These are phyloP conservation scores for Eutrema yunnanense DNA, from an alignment of 345 rosid genomes.

Conservation along the genomic window DNA sequence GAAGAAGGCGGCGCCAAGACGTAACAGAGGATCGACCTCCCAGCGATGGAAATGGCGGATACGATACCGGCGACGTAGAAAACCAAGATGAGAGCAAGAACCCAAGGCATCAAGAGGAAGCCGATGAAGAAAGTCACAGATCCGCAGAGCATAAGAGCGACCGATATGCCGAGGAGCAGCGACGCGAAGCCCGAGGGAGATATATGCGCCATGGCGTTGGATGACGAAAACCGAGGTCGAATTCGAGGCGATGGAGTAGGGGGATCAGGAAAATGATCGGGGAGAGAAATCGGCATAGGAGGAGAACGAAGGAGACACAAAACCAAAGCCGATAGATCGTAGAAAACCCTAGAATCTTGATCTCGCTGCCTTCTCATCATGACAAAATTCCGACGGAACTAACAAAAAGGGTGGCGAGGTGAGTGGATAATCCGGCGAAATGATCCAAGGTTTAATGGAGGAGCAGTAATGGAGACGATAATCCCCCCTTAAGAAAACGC, in stretches of 20 bases:
- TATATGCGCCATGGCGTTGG: conserved; percentile 40
- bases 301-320: conserved; percentile 66
- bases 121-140: conserved; percentile 92
- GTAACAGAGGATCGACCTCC: conserved; percentile 54
- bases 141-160: conserved; percentile 84
- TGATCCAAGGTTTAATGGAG: not conserved
- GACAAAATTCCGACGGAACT: not conserved
- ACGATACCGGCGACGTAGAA: conserved; percentile 78
- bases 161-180: conserved; percentile 69
- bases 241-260: not conserved
- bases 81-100: conserved; percentile 61
- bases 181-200: conserved; percentile 85
- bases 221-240: conserved; percentile 1
- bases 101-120: conserved; percentile 92
- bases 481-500: not conserved
- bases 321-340: conserved; percentile 63
- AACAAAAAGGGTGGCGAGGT: not conserved
- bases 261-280: conserved; percentile 34
- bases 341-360: conserved; percentile 47
- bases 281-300: conserved; percentile 46
- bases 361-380: conserved; percentile 54
- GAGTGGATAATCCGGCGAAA: not conserved
- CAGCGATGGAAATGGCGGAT: conserved; percentile 59
- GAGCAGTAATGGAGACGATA: not conserved
- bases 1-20: conserved; percentile 43